Base-by-base conservation (phyloP, 768 basidiomycete species). In the Trametes villosa region DNA sequence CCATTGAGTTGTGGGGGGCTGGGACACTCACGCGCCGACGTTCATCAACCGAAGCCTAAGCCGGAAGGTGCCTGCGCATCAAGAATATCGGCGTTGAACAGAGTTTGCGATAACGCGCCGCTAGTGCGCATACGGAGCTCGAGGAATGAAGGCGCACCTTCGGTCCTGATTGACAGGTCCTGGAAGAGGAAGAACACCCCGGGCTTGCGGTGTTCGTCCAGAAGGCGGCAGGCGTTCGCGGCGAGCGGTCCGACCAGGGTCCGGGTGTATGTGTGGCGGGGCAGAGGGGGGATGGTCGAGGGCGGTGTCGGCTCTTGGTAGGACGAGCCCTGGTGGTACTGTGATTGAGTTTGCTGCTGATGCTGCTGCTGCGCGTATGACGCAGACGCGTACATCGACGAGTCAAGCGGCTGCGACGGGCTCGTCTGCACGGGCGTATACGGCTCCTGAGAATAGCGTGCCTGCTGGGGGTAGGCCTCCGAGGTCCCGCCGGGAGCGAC, bases 111-210 rank as follows among this genome's bases (percentile, higher is more conserved):
- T 62, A 64, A 59, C 53, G 60, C 55, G 62, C 56, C n/a, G 59
- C 56, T 58, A 62, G 61, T n/a, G 59, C 54, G 47, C 52, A 60
- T 51, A 55, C 38, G 56, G 59, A 30, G 45, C 41, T 45, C 45
- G 48, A 57, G 46, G 24, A 60, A 55, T 60, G 45, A 31, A 48
- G 40, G 59, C 70, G 70, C 74, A 89, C 92, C 92, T 83, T 98
- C 96, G 20, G 92, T 96, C 58, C 96, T 85, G 48, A 98, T 91
- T 46, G 92, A 94, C 53, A 98, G 76, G 76, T 97, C 96, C 72
- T 94, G 94, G 77, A 96, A 94, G 62, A 97, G 86, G 78, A 97
- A 98, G 75, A 94, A 98, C 63, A 97, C 89, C 8, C 95, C 96
- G 51, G 85, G 82, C 63, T 88, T 86, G 62, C 90, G 88, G 73